Percentiles rank a stretch among this genome's conserved stretches.
Conservation (phyloP, 139 green algal species). For the Pycnococcus provasolii region DNA sequence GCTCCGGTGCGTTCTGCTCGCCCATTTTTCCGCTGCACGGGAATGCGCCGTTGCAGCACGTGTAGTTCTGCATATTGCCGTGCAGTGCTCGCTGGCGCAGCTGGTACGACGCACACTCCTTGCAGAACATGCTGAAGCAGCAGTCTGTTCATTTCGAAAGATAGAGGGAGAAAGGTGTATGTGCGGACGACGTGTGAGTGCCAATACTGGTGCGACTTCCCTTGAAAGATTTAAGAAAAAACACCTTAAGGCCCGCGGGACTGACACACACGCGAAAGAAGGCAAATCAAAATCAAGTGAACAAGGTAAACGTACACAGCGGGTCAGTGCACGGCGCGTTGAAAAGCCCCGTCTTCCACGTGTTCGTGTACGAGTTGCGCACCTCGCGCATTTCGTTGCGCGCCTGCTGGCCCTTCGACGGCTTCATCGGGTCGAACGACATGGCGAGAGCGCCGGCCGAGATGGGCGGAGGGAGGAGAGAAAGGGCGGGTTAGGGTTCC, state of each 20-base stretch:
- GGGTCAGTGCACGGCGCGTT: conserved; percentile 15
- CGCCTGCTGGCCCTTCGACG: conserved; percentile 14
- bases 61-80: conserved; percentile 23
- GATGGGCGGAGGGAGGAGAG: too few species aligned
- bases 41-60: conserved; percentile 22
- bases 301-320: not conserved
- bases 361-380: conserved; percentile 21
- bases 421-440: not conserved
- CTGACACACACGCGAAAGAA: not conserved
- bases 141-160: not conserved
- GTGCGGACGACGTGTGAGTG: not conserved
- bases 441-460: too few species aligned
- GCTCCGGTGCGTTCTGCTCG: conserved; percentile 23
- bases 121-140: conserved; percentile 17
- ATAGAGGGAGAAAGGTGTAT: not conserved
- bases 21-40: conserved; percentile 16
- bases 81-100: conserved; percentile 17
- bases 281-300: too few species aligned
- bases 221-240: not conserved
- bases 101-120: conserved; percentile 15
- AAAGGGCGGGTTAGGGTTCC: too few species aligned
- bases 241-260: not conserved
- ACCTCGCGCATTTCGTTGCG: not conserved
- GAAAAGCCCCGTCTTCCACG: conserved; percentile 5
- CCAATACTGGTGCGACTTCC: not conserved